A percentile compares a stretch with the other conserved stretches of the same genome.
phyloP scores from a whole-genome alignment of 345 rosid species.

The Eucalyptus decipiens region DNA sequence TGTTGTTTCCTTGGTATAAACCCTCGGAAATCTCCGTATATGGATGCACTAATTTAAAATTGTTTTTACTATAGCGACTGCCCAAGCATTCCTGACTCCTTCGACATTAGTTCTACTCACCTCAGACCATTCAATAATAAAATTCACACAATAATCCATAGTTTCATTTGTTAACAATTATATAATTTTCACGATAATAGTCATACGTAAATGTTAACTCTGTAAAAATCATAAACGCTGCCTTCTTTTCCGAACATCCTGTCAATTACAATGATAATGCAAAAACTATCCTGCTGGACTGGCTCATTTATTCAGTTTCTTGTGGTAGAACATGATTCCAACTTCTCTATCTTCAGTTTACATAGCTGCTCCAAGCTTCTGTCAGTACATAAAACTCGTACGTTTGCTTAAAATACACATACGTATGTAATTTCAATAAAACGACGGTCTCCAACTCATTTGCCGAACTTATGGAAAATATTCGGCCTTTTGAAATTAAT shows the following conservation, averaged over 20 bases:
- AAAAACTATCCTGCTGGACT: not conserved
- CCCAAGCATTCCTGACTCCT: not conserved
- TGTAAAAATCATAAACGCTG: not conserved
- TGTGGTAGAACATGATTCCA: not conserved
- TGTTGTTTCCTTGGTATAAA: too few relatives aligned
- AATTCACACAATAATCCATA: not conserved
- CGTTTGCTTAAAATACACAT: too few relatives aligned
- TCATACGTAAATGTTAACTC: not conserved
- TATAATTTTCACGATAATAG: not conserved
- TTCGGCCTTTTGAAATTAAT: too few relatives aligned
- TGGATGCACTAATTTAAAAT: fast-evolving
- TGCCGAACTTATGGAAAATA: too few relatives aligned
- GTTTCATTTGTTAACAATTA: not conserved
- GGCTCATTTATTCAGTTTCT: not conserved
- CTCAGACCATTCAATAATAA: not conserved
- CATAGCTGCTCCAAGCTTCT: too few relatives aligned
- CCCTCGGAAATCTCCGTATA: not conserved
- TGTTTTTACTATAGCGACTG: not conserved
- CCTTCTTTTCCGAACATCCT: not conserved
- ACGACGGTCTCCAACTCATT: too few relatives aligned
- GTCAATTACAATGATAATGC: not conserved
- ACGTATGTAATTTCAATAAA: too few relatives aligned
- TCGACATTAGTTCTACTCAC: not conserved
- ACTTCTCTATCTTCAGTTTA: not conserved
- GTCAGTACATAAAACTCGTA: too few relatives aligned